phyloP scores from a whole-genome alignment of 2,329 filamentous ascomycete species.

The Fusarium foetens region DNA sequence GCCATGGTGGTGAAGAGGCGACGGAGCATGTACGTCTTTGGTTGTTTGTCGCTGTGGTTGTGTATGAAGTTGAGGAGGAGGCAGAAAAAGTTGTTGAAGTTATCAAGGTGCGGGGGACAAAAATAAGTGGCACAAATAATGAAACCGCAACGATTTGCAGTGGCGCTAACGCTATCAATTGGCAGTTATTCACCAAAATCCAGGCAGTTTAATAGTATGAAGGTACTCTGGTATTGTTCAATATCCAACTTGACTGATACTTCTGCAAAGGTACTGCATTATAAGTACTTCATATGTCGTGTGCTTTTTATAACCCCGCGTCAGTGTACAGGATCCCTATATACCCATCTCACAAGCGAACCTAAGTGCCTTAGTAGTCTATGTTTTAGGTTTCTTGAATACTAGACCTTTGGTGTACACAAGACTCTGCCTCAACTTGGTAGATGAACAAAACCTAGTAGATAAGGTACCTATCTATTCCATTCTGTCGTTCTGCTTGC shows the following conservation, averaged over 20 bases:
- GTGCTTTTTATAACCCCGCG: not conserved
- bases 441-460: not conserved
- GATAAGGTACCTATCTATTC: not conserved
- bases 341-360: not conserved
- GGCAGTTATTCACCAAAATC: not conserved
- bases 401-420: not conserved
- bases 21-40: conserved; percentile 45
- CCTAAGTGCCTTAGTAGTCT: not conserved
- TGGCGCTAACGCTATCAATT: not conserved
- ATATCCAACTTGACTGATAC: not conserved
- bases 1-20: conserved; percentile 54
- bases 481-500: not conserved
- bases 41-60: not conserved
- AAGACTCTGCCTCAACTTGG: not conserved
- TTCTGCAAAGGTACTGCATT: not conserved
- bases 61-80: not conserved
- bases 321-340: not conserved
- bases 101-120: conserved; percentile 11
- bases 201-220: not conserved
- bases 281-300: not conserved
- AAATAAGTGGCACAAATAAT: conserved; percentile 10
- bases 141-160: not conserved
- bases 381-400: not conserved
- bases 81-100: conserved; percentile 12
- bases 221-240: not conserved